phyloP scores from a whole-genome alignment of 2,329 filamentous ascomycete genomes.

The Colletotrichum cereale region DNA sequence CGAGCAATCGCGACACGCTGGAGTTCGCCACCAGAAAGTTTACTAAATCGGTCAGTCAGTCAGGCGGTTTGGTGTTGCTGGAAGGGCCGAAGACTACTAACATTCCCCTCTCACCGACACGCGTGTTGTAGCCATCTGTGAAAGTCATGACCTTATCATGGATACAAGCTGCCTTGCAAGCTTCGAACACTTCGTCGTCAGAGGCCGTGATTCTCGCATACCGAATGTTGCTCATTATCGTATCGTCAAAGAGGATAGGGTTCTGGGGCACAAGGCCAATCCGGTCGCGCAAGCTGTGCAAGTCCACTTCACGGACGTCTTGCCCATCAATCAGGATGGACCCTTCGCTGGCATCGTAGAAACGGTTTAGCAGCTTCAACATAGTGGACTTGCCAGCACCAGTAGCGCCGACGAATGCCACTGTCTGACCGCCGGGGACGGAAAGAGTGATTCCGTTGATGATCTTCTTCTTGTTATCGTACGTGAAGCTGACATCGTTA shows the following conservation, averaged over 20 bases:
- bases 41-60: conserved; percentile 53
- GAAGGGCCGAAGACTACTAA: conserved; percentile 43
- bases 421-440: conserved; percentile 64
- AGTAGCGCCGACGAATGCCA: conserved; percentile 71
- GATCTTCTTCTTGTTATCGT: conserved; percentile 70
- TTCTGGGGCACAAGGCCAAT: conserved; percentile 70
- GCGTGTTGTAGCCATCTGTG: conserved; percentile 63
- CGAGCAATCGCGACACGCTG: conserved; percentile 78
- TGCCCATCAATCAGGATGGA: conserved; percentile 68
- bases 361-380: conserved; percentile 69
- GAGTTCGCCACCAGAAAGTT: conserved; percentile 75
- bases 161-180: conserved; percentile 67
- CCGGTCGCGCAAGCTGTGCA: conserved; percentile 64
- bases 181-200: conserved; percentile 67
- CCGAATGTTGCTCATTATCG: conserved; percentile 70
- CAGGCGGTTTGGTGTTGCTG: neutral
- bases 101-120: conserved; percentile 65
- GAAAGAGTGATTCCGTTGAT: conserved; percentile 66
- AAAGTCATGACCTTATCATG: conserved; percentile 70
- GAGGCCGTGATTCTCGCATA: conserved; percentile 67
- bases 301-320: conserved; percentile 66
- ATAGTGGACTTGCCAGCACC: conserved; percentile 71
- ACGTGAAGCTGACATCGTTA: conserved; percentile 67
- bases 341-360: conserved; percentile 68
- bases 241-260: conserved; percentile 69